Base-by-base conservation (phyloP, 176 grass and related monocot species). In the Aechmea fasciata region DNA sequence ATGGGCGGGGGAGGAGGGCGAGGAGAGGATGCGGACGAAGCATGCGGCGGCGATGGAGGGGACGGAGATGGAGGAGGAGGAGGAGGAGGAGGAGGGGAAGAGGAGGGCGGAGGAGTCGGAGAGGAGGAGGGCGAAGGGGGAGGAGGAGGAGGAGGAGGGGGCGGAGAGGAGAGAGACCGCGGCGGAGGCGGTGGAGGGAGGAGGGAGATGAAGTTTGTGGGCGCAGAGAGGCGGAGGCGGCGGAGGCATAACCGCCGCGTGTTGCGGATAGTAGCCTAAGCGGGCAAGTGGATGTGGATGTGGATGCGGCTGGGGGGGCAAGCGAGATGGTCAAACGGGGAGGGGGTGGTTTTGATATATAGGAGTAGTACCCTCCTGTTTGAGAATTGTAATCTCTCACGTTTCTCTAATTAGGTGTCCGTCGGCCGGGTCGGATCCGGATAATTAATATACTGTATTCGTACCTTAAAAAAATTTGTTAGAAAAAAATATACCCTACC, bases 31-130 rank as follows among this genome's bases (percentile, higher is more conserved):
- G 18, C 65, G 75, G 33, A 68, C 50, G 25, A 77, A 77, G 75
- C 75, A 77, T 1, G 75, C 52, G 13, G 75, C 51, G 74, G 74
- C 8, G 75, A 66, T 4, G 67, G 50, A 18, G 29, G 14, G n/a
- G 65, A 22, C 10, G 61, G 48, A 22, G 50, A 20, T 14, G 73
- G 64, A 1, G 15, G 14, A 2, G 89, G 82, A 72, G 70, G 64
- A 78, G 52, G 89, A 79, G 64, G 78, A 83, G 13, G 87, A 81
- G 41, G 85, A 85, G 49, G 69, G 68, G 68, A 75, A 85, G 26
- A 53, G 77, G 57, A 82, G 82, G 80, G 59, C 83, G 75, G 79
- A 81, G 22, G 87, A 85, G 65, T 79, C 86, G 22, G 80, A 80
- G 63, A 85, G 89, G 53, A 83, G 82, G 69, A 85, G 64, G 1